phyloP scores from a whole-genome alignment of 179 eudicot species.

The Carnegiea gigantea region DNA sequence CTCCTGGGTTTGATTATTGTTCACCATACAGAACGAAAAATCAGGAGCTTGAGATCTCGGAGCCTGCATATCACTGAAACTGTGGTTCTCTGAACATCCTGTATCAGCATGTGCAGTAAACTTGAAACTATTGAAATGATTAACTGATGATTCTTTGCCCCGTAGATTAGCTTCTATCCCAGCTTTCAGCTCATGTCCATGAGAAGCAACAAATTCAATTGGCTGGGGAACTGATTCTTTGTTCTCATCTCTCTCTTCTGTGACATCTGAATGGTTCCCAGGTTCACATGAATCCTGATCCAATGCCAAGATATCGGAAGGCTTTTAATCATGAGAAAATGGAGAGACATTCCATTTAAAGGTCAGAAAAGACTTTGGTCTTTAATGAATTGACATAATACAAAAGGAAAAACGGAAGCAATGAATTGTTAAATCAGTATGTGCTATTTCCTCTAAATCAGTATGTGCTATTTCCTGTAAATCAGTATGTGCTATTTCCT shows the following conservation, averaged over 20 bases:
- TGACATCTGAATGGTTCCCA: conserved; percentile 73
- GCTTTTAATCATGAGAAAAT: background rate
- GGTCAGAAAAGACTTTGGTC: background rate
- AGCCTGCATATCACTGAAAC: conserved; percentile 21
- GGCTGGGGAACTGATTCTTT: conserved; percentile 35
- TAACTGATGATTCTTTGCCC: conserved; percentile 25
- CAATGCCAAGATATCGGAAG: conserved; percentile 20
- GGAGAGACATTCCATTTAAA: background rate
- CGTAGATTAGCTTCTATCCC: conserved; percentile 21
- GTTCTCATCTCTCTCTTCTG: conserved; percentile 73
- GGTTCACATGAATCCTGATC: conserved; percentile 78
- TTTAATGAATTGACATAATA: background rate
- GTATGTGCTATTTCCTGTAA: background rate
- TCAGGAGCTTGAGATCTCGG: conserved; percentile 39
- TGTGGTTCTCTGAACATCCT: conserved; percentile 27
- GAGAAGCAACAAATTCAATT: conserved; percentile 19
- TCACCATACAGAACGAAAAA: conserved; percentile 29
- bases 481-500: background rate
- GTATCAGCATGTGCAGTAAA: conserved; percentile 25
- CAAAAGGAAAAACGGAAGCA: background rate
- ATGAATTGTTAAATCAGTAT: background rate
- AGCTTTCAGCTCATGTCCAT: conserved; percentile 32
- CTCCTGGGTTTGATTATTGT: conserved; percentile 25
- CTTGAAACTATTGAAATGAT: conserved; percentile 35
- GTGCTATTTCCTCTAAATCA: background rate